phyloP scores from a whole-genome alignment of 2,329 filamentous ascomycete genomes.

The Thelonectria olida region DNA sequence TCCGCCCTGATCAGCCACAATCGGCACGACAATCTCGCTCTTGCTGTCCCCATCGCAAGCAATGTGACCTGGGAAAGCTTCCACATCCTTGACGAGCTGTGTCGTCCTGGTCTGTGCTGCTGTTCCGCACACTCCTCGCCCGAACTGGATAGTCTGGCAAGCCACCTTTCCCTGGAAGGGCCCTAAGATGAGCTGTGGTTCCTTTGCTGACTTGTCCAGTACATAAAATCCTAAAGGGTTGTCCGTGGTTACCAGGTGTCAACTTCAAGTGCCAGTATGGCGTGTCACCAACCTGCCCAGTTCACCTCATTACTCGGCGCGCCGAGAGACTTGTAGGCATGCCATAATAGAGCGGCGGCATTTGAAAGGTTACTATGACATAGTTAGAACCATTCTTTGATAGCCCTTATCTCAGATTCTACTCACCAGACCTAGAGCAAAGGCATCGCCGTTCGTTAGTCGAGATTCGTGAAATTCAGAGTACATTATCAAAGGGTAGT shows the following conservation, averaged over 20 bases:
- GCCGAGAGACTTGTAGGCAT: constrained; percentile 78
- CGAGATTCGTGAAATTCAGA: constrained; percentile 10
- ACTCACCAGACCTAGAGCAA: constrained; percentile 40
- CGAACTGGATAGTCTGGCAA: constrained; percentile 80
- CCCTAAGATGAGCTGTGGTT: constrained; percentile 73
- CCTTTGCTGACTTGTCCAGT: constrained; percentile 58
- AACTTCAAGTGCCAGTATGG: background rate
- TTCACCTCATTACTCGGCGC: constrained; percentile 74
- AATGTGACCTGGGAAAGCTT: constrained; percentile 81
- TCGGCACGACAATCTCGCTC: constrained; percentile 85
- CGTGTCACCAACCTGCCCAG: constrained; percentile 69
- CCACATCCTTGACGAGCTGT: constrained; percentile 76
- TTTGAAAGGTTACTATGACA: constrained; percentile 78
- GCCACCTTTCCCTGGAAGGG: constrained; percentile 85
- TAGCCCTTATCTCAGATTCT: background rate
- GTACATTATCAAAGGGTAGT: constrained; percentile 9
- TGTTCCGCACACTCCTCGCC: constrained; percentile 78
- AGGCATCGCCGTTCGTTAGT: constrained; percentile 22
- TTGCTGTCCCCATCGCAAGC: constrained; percentile 79
- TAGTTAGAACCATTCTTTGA: constrained; percentile 14
- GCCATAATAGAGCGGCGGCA: constrained; percentile 79
- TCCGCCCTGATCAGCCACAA: constrained; percentile 54
- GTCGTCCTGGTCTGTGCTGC: constrained; percentile 70
- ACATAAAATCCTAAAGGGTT: constrained; percentile 74
- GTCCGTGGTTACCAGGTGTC: constrained; percentile 10